Evolutionary conservation across 192 early-diverging fungal species (phyloP).

Genomic region (Diversispora epigaea): DNA sequence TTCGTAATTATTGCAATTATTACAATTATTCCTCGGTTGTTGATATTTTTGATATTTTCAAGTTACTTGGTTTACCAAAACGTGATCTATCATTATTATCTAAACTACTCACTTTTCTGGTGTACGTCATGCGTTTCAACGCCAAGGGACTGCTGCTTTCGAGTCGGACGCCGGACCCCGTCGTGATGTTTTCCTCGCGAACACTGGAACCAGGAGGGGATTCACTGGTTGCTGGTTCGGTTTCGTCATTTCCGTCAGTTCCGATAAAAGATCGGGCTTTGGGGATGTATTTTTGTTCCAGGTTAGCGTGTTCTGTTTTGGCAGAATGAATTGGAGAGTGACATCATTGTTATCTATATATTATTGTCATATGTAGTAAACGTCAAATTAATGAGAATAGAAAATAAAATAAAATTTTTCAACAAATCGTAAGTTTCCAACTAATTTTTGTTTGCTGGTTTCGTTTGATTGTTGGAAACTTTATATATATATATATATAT

Average conservation of each 20-base stretch:
- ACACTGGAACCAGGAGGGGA: slow-evolving; percentile 22
- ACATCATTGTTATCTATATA: slow-evolving; percentile 37
- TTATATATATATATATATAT: not conserved
- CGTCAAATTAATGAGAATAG: slow-evolving; percentile 15
- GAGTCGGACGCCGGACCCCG: slow-evolving; percentile 25
- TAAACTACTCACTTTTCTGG: slow-evolving; percentile 31
- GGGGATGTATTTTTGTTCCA: slow-evolving; percentile 35
- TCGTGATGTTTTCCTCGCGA: slow-evolving; percentile 29
- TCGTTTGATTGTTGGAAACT: not conserved
- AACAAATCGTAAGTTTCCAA: slow-evolving; percentile 17
- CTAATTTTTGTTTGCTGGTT: not conserved
- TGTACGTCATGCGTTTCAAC: slow-evolving; percentile 26
- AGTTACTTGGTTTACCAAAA: slow-evolving; percentile 14
- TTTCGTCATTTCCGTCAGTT: slow-evolving; percentile 25
- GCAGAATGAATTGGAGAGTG: slow-evolving; percentile 39
- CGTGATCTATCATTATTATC: slow-evolving; percentile 21
- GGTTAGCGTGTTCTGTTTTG: slow-evolving; percentile 36
- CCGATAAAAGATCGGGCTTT: slow-evolving; percentile 34
- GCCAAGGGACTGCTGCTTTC: slow-evolving; percentile 15
- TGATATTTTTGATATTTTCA: slow-evolving; percentile 13
- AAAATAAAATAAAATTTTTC: slow-evolving; percentile 26
- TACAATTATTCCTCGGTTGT: not conserved
- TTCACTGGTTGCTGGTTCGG: not conserved
- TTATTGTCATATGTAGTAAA: slow-evolving; percentile 21
- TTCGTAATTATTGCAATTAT: no score